phyloP scores from a whole-genome alignment of 192 early-diverging fungal species.

The Funneliformis geosporum region DNA sequence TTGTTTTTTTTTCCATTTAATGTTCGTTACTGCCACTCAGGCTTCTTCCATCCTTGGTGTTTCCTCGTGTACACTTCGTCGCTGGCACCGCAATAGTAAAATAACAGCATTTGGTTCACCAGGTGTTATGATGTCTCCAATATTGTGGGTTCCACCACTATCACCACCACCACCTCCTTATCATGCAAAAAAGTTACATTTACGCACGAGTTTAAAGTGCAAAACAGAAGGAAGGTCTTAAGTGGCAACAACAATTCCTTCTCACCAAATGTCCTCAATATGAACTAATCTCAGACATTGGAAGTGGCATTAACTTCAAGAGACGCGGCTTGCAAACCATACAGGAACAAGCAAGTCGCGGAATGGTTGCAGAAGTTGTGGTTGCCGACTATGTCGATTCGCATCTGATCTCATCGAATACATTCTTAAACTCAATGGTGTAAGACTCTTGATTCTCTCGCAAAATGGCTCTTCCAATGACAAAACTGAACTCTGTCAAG shows the following conservation, averaged over 20 bases:
- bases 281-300: slow-evolving; percentile 5
- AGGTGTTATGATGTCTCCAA: too few relatives aligned
- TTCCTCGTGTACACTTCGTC: too few relatives aligned
- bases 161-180: too few relatives aligned
- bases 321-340: not conserved
- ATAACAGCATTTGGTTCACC: too few relatives aligned
- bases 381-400: slow-evolving; percentile 8
- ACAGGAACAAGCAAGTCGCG: not conserved
- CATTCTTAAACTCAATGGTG: not conserved
- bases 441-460: not conserved
- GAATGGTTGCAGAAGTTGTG: slow-evolving; percentile 3
- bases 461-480: not conserved
- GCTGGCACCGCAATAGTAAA: too few relatives aligned
- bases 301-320: not conserved
- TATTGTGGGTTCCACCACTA: too few relatives aligned
- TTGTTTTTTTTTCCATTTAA: too few relatives aligned
- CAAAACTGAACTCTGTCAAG: not conserved
- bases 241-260: not conserved
- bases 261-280: not conserved
- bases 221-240: slow-evolving; percentile 5
- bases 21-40: too few relatives aligned
- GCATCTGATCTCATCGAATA: not conserved
- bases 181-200: too few relatives aligned
- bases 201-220: too few relatives aligned
- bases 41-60: too few relatives aligned